A percentile compares a stretch with the other conserved stretches of the same genome.
Conservation (phyloP, 768 basidiomycete genomes). For the Hericium alpestre region DNA sequence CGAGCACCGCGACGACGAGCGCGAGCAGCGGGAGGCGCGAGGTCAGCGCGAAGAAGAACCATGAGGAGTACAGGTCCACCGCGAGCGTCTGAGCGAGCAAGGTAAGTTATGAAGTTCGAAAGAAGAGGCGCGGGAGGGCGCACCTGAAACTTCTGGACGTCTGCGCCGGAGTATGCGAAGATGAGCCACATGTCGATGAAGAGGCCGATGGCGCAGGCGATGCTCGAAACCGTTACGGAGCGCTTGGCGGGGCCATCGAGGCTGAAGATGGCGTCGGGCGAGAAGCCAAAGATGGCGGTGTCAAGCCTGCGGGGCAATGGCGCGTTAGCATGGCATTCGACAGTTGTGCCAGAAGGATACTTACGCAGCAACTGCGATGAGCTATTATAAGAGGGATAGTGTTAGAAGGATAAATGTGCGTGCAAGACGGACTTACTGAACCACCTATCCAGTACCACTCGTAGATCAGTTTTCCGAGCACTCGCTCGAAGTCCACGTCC, state of each 20-base stretch:
- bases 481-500: constrained; percentile 41
- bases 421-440: too few species aligned
- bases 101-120: neutral
- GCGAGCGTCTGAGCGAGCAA: constrained; percentile 29
- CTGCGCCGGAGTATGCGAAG: constrained; percentile 46
- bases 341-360: too few species aligned
- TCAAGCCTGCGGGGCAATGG: constrained; percentile 21
- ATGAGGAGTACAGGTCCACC: constrained; percentile 44
- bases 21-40: constrained; percentile 53
- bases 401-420: too few species aligned
- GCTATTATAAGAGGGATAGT: constrained; percentile 22
- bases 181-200: constrained; percentile 57
- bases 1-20: constrained; percentile 42
- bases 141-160: constrained; percentile 44
- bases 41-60: constrained; percentile 60
- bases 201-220: constrained; percentile 57
- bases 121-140: constrained; percentile 12
- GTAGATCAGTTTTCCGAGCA: constrained; percentile 36
- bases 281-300: constrained; percentile 55
- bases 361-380: constrained; percentile 52
- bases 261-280: constrained; percentile 36
- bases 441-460: constrained; percentile 65
- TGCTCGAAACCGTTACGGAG: constrained; percentile 47
- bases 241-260: constrained; percentile 36
- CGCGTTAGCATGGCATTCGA: constrained; percentile 1